Percentiles rank a stretch among this genome's conserved stretches.
Conservation (phyloP, 2,329 filamentous ascomycete genomes). For the Torrubiella hemipterigena region DNA sequence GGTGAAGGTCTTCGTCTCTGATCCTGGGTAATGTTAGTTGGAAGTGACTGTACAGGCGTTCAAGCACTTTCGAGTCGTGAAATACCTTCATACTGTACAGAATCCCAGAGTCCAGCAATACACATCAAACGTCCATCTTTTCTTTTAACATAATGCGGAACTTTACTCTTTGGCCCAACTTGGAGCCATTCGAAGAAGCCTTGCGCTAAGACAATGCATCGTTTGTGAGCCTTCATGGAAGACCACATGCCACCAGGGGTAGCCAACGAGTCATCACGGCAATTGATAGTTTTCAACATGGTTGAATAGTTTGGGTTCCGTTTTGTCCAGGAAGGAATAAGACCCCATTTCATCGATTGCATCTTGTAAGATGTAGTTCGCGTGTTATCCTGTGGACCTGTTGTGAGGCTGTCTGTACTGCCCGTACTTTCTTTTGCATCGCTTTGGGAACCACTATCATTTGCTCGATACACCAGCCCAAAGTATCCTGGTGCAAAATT, state of each 20-base stretch:
- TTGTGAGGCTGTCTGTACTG: too few species aligned
- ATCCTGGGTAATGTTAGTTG: slow-evolving; percentile 23
- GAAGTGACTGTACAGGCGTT: neutral
- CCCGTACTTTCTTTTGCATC: too few species aligned
- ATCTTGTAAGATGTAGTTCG: slow-evolving; percentile 55
- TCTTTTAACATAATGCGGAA: slow-evolving; percentile 74
- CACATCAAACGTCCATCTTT: slow-evolving; percentile 77
- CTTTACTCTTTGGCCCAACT: slow-evolving; percentile 61
- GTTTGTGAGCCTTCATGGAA: slow-evolving; percentile 77
- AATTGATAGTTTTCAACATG: slow-evolving; percentile 87
- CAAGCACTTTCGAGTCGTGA: too few species aligned
- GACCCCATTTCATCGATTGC: slow-evolving; percentile 91
- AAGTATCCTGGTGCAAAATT: slow-evolving; percentile 86
- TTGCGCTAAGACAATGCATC: slow-evolving; percentile 78
- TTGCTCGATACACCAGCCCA: slow-evolving; percentile 80
- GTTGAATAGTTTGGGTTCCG: slow-evolving; percentile 64
- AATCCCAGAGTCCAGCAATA: slow-evolving; percentile 87
- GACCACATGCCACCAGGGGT: slow-evolving; percentile 78
- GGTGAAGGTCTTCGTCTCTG: slow-evolving; percentile 63
- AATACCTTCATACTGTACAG: slow-evolving; percentile 69
- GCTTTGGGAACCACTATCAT: too few species aligned
- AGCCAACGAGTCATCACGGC: slow-evolving; percentile 74
- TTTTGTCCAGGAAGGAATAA: slow-evolving; percentile 91
- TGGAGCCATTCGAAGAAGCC: slow-evolving; percentile 97
- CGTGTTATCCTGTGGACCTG: neutral